Percentiles rank a stretch among this genome's conserved stretches.
These are phyloP conservation scores for Medicago lupulina DNA, from an alignment of 306 rosid genomes.

Conservation along the genomic window DNA sequence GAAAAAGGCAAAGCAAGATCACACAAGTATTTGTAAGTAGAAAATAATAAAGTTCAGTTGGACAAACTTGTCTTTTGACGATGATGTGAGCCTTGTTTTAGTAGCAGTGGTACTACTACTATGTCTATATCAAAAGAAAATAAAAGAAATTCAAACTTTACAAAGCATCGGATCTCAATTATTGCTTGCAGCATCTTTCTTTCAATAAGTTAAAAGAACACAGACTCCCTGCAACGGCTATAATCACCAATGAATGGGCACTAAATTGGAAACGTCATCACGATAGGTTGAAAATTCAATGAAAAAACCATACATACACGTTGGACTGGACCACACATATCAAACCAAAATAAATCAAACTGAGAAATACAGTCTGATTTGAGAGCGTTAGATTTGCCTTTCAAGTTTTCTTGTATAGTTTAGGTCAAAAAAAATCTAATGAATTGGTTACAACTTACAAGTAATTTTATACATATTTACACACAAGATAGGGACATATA, in stretches of 20 bases:
- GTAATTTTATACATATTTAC: too few species aligned
- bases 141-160: constrained; percentile 2
- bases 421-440: too few species aligned
- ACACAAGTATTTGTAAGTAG: too few species aligned
- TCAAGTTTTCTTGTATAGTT: not conserved
- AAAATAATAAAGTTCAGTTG: not conserved
- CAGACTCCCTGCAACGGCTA: constrained; percentile 39
- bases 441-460: too few species aligned
- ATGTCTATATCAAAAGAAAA: not conserved
- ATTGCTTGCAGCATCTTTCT: constrained; percentile 44
- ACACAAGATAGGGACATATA: too few species aligned
- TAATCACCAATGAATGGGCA: constrained; percentile 39
- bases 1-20: not conserved
- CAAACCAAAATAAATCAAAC: not conserved
- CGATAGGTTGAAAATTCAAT: constrained; percentile 36
- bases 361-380: not conserved
- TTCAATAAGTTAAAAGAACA: constrained; percentile 33
- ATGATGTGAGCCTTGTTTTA: not conserved
- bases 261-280: constrained; percentile 44
- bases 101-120: not conserved
- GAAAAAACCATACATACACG: not conserved
- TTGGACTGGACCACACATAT: constrained; percentile 38
- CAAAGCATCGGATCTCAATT: constrained; percentile 48
- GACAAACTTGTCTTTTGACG: constrained; percentile 40
- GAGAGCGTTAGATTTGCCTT: not conserved